Evolutionary conservation across 2,329 filamentous ascomycete genomes (phyloP).

Genomic region (Colletotrichum sp.): DNA sequence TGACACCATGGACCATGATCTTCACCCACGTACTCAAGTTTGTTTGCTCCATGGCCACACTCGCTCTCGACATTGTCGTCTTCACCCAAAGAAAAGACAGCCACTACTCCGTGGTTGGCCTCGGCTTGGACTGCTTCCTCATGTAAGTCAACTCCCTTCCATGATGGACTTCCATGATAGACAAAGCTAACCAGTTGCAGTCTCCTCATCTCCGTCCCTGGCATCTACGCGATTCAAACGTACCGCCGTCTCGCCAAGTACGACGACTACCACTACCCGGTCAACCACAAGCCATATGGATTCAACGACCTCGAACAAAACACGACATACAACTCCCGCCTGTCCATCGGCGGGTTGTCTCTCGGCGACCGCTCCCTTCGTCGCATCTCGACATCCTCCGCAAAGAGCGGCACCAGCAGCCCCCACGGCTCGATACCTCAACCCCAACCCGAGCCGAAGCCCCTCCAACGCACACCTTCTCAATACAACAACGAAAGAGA

Average conservation of each 20-base stretch:
- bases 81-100: constrained; percentile 49
- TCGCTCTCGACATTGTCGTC: constrained; percentile 58
- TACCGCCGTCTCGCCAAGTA: constrained; percentile 54
- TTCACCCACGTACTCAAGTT: constrained; percentile 57
- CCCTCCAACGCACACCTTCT: neutral
- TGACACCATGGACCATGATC: constrained; percentile 61
- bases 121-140: constrained; percentile 52
- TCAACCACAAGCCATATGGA: constrained; percentile 55
- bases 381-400: constrained; percentile 16
- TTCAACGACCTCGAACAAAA: constrained; percentile 36
- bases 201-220: constrained; percentile 45
- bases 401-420: constrained; percentile 7
- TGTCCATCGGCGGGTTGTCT: constrained; percentile 19
- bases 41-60: constrained; percentile 48
- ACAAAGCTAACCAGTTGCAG: constrained; percentile 29
- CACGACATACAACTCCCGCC: constrained; percentile 7
- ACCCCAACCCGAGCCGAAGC: neutral
- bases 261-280: constrained; percentile 55
- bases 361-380: constrained; percentile 19
- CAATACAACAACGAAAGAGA: constrained; percentile 32
- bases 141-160: constrained; percentile 44
- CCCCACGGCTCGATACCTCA: neutral
- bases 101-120: constrained; percentile 52
- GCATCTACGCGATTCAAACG: constrained; percentile 50
- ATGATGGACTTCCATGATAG: neutral